phyloP scores from a whole-genome alignment of 768 basidiomycete species.

The Hericium erinaceus region DNA sequence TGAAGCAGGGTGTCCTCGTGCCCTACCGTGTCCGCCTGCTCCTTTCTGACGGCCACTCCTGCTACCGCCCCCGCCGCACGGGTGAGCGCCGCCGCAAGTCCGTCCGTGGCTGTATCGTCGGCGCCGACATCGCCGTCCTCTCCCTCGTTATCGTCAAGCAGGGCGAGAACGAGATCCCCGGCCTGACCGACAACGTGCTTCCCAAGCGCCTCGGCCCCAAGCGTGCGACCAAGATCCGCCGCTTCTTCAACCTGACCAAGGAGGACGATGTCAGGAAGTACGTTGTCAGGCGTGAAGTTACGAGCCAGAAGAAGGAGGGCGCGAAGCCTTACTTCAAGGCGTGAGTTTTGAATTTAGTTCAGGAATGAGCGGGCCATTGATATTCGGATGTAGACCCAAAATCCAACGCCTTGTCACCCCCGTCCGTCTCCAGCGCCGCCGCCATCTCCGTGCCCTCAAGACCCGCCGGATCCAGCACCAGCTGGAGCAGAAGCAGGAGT shows the following conservation, averaged over 20 bases:
- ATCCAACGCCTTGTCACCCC: conserved; percentile 97
- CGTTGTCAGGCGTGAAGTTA: conserved; percentile 88
- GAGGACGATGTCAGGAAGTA: conserved; percentile 98
- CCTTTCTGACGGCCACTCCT: conserved; percentile 93
- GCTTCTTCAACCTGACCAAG: conserved; percentile 96
- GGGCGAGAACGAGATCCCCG: conserved; percentile 84
- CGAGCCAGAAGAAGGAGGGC: conserved; percentile 75
- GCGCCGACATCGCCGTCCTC: conserved; percentile 91
- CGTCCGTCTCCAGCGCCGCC: conserved; percentile 90
- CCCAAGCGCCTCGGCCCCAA: conserved; percentile 97
- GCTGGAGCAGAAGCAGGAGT: conserved; percentile 94
- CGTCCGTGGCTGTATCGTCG: conserved; percentile 96
- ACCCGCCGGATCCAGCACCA: conserved; percentile 81
- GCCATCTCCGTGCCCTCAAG: conserved; percentile 84
- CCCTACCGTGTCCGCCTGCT: conserved; percentile 91
- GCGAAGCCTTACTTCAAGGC: conserved; percentile 97
- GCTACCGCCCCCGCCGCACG: conserved; percentile 85
- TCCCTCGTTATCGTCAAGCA: conserved; percentile 94
- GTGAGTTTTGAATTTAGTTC: conserved; percentile 36
- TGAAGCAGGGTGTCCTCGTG: conserved; percentile 98
- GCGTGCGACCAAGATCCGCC: conserved; percentile 93
- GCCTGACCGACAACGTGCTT: conserved; percentile 84
- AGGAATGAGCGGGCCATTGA: conserved; percentile 1
- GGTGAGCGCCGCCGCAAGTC: conserved; percentile 99
- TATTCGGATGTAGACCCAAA: conserved; percentile 56